Evolutionary conservation across 2,329 filamentous ascomycete genomes (phyloP), one percentile per base, ranked within the genome.

Genomic region (Didymella segeticola): DNA sequence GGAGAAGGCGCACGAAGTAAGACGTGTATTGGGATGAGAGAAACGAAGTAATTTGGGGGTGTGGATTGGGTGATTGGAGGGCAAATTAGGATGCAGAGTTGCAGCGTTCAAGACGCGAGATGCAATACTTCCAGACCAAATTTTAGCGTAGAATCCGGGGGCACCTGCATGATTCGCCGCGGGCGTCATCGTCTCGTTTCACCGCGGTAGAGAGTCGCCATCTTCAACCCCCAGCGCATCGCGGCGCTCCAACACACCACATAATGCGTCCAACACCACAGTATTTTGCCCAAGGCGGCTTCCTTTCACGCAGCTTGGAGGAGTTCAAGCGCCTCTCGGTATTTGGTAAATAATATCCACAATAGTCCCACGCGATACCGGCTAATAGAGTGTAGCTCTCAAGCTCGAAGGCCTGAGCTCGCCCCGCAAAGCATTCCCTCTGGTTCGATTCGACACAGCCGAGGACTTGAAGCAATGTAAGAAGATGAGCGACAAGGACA

Each of bases 401-500:
- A 89, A 83, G 46, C 80, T 89, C 63, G 89, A 93, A 75, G 87
- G 83, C 43, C 80, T 91, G 65, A 86, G 85, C 62, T 82, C 82
- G 22, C 84, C 89, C 20, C 81, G 80, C 1, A 84, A 83, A 20
- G 87, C 89, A 1, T 85, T 84, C 54, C 78, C 82, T 6, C 81
- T 95, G 27, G 83, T 88, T 67, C 78, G 80, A 62, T 93, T 93
- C 76, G 78, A 82, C 36, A 58, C 74, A 11, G 72, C 77, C 6
- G 74, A 77, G 30, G 75, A 77, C 12, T 61, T 80, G 39, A 67
- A 75, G 17, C 63, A 60, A 51, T 82, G 80, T 73, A 95, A 96
- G 74, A 80, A 89, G 61, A 95, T 98, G 87, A 90, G 88, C 62
- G 93, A 99, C 73, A 81, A 82, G 52, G 89, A 93, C 67, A 91